Base-by-base conservation (phyloP, 768 basidiomycete genomes). In the Termitomyces sp. region DNA sequence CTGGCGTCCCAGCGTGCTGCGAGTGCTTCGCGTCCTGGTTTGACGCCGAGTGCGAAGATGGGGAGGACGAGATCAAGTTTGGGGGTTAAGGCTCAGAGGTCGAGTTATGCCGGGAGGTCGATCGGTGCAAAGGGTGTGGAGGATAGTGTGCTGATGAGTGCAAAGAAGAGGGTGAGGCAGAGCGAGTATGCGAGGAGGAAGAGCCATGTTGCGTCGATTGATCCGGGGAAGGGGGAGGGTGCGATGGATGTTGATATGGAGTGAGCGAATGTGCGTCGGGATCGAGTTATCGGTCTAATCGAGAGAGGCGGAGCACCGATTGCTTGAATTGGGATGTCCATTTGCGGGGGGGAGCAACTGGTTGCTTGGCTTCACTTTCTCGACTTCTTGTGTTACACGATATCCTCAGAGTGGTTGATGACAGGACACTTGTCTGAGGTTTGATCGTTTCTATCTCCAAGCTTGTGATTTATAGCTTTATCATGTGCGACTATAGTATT, bases 91-190 rank as follows among this genome's bases (percentile, higher is more conserved):
- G 72, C 67, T 39, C 69, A 73, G 27, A 65, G 79, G 42, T 70
- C 75, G 58, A 78, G 78, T 57, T 70, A 75, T 63, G 72, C 71
- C 52, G 71, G 71, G 46, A 69, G 69, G 18, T 59, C 65, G 43
- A 72, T 71, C 5, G 66, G 66, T 58, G 64, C 62, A 45, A 67
- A 65, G 66, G 71, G 68, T 20, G 66, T 64, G 42, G 74, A 73
- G 32, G 74, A 72, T 37, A 68, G 62, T 34, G 63, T 84, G 61
- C 56, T 82, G 67, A 77, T 85, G 78, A 86, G 83, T 56, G 86
- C 86, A 63, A 89, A 86, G 81, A 89, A 84, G 72, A 75, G 83
- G 60, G 83, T 81, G 54, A 83, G 90, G 67, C 88, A 89, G 76
- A 92, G 89, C 64, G 90, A 91, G 74, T 85, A 87, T 65, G 78